Conservation (phyloP, 345 rosid genomes). For the Hibiscus tridactylites region DNA sequence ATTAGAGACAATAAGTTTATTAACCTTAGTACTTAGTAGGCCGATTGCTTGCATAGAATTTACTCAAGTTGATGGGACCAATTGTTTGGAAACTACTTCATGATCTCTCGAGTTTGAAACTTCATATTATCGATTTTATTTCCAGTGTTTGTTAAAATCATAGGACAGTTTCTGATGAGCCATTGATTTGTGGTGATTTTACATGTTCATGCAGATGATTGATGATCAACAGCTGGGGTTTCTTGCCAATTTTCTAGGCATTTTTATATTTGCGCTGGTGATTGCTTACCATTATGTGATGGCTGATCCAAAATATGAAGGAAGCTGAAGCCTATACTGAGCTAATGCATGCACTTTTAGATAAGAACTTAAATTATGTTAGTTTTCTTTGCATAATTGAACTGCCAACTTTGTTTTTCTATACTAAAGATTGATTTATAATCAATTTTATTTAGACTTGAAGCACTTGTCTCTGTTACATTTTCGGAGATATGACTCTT, state of each 20-base stretch:
- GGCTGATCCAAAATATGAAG: constrained; percentile 78
- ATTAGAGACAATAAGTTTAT: no score
- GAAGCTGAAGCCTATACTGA: constrained; percentile 23
- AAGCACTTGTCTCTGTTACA: neutral
- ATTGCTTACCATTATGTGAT: constrained; percentile 74
- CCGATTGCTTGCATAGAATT: no score
- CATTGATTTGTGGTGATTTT: neutral
- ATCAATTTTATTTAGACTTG: neutral
- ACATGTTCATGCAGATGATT: constrained; percentile 47
- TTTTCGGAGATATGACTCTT: no score
- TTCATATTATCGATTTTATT: no score
- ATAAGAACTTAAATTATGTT: neutral
- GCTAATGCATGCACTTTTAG: neutral
- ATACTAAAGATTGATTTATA: neutral
- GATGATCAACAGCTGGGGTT: constrained; percentile 70
- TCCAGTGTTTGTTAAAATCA: no score
- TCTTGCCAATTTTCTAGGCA: constrained; percentile 70
- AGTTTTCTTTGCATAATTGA: constrained; percentile 1
- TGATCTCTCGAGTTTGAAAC: no score
- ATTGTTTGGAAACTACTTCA: no score
- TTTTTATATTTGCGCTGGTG: constrained; percentile 63
- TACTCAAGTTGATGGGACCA: no score
- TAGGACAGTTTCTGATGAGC: neutral
- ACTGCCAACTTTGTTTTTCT: neutral
- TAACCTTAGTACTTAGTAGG: no score